A percentile compares a stretch with the other conserved stretches of the same genome.
Conservation (phyloP, 768 basidiomycete species). For the Tephrocybe sp. region DNA sequence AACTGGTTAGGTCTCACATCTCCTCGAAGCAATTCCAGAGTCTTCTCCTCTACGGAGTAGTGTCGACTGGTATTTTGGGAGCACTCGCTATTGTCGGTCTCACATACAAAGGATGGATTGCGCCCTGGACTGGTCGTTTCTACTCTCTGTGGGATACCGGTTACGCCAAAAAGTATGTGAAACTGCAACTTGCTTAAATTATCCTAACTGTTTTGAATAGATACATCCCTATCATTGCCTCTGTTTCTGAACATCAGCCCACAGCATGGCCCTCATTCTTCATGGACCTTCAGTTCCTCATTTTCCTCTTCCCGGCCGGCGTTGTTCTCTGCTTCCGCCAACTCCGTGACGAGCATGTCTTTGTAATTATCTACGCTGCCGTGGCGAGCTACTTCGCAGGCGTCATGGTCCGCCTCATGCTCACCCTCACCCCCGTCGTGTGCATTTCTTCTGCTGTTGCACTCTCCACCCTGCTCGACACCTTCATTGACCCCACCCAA, state of each 20-base stretch:
- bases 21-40: conserved; percentile 91
- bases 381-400: conserved; percentile 98
- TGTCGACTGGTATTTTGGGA: conserved; percentile 70
- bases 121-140: conserved; percentile 99
- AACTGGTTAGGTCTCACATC: conserved; percentile 85
- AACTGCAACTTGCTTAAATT: neutral
- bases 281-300: conserved; percentile 98
- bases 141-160: conserved; percentile 99
- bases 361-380: conserved; percentile 96
- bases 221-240: conserved; percentile 97
- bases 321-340: conserved; percentile 92
- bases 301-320: conserved; percentile 97
- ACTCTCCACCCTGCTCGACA: conserved; percentile 82
- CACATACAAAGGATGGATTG: conserved; percentile 93
- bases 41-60: conserved; percentile 67
- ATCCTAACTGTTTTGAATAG: conserved; percentile 33
- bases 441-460: conserved; percentile 93
- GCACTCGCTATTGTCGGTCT: conserved; percentile 71
- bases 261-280: conserved; percentile 99
- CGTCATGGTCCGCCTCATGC: conserved; percentile 99
- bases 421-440: conserved; percentile 95
- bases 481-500: conserved; percentile 82
- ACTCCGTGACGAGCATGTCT: conserved; percentile 94
- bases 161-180: conserved; percentile 89
- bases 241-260: conserved; percentile 98